Evolutionary conservation across 805 yeast species (phyloP), one percentile per base, ranked within the genome.

Genomic region (Isabelozyma gotoi): DNA sequence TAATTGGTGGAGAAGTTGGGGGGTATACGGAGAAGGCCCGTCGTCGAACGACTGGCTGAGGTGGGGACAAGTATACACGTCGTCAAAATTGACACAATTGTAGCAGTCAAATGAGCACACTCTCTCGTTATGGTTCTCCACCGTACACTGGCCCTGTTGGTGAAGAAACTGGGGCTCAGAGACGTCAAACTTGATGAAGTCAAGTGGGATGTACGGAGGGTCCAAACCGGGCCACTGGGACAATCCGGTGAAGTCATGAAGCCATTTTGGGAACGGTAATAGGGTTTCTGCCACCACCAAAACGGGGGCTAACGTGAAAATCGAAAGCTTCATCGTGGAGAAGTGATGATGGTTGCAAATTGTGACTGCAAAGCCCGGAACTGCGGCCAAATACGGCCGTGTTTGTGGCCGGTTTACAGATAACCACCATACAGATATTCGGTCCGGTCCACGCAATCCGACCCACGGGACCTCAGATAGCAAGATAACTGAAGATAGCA

Each of bases 11-110:
- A 90, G 61, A 21, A 92, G 71, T 35, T 71, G 72, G 3, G 77
- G 68, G 0, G 97, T 91, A 17, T 80, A 75, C 0, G 80, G 80
- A 0, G 91, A 77, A 1, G 99, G 99, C 0, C 99, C 98, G 61
- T 92, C 98, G 61, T 92, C 99, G 64, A 92, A 92, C 0, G 96
- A 84, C 65, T 92, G 98, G 0, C 91, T 80, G 32, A 92, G 68
- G 38, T 71, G 68, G 2, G 83, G 78, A 61, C 97, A 91, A 0
- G 92, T 79, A 53, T 70, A 76, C 4, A 86, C 81, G 58, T 91
- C 98, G 62, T 86, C 94, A 31, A 68, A 76, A 18, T 82, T 79
- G 19, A 83, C 80, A 66, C 97, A 91, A 49, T 83, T 80, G 60
- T 74, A 78, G 60, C 97, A 91, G 61, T 90, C 97, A 66, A 88